Percentiles rank a stretch among this genome's conserved stretches.
Conservation (phyloP, 2,329 filamentous ascomycete genomes). For the Sordariomycetes sp. region DNA sequence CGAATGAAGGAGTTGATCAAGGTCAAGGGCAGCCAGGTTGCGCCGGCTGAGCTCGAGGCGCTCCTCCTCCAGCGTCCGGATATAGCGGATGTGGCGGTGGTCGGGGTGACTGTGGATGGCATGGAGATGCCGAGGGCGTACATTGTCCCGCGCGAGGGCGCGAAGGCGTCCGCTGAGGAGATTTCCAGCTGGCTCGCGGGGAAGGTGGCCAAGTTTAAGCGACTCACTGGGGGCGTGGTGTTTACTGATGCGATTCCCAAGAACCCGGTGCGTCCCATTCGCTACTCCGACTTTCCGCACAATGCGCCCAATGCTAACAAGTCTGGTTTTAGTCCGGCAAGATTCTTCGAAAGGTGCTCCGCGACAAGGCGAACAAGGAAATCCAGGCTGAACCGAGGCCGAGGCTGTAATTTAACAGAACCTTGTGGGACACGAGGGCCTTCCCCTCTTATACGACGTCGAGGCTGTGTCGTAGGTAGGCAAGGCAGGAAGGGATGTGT, state of each 20-base stretch:
- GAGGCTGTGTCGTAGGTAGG: background rate
- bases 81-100: conserved; percentile 50
- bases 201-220: conserved; percentile 51
- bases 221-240: conserved; percentile 54
- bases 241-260: conserved; percentile 54
- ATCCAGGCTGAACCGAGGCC: background rate
- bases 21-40: conserved; percentile 45
- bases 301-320: background rate
- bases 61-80: conserved; percentile 21
- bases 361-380: conserved; percentile 32
- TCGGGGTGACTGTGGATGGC: conserved; percentile 40
- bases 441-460: background rate
- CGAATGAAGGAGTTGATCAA: conserved; percentile 55
- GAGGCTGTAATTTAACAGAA: background rate
- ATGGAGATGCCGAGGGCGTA: conserved; percentile 53
- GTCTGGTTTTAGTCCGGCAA: conserved; percentile 41
- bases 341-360: conserved; percentile 46
- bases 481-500: no score
- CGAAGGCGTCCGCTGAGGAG: conserved; percentile 39
- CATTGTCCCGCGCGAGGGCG: conserved; percentile 46
- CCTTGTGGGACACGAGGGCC: background rate
- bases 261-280: conserved; percentile 29
- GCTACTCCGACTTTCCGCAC: background rate
- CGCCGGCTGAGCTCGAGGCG: conserved; percentile 35
- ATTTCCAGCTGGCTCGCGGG: conserved; percentile 51